Conservation (phyloP, 129 eudicot genomes). For the Ambrosia trifida region DNA sequence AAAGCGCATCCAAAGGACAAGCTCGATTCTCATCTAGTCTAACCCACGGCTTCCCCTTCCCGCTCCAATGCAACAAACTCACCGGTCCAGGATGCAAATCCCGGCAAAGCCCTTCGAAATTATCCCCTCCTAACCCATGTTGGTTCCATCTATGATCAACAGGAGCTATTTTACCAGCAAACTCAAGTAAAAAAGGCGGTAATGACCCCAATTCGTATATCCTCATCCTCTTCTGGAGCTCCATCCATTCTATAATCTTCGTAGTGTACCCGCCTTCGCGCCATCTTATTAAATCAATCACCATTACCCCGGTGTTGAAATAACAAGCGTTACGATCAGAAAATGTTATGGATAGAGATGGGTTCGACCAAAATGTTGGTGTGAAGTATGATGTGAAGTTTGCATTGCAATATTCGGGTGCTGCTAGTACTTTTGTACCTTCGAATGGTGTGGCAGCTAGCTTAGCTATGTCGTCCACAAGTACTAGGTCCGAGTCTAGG, state of each 20-base stretch:
- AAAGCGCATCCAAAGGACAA: slow-evolving; percentile 77
- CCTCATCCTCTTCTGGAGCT: slow-evolving; percentile 85
- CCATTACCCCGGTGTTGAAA: slow-evolving; percentile 94
- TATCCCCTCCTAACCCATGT: slow-evolving; percentile 93
- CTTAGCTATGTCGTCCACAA: slow-evolving; percentile 81
- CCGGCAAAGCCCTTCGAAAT: slow-evolving; percentile 75
- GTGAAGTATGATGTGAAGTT: slow-evolving; percentile 80
- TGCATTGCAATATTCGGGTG: slow-evolving; percentile 89
- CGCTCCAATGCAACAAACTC: slow-evolving; percentile 92
- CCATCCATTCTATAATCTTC: slow-evolving; percentile 89
- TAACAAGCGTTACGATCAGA: slow-evolving; percentile 68
- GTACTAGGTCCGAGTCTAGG: slow-evolving; percentile 82
- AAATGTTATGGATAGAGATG: slow-evolving; percentile 67
- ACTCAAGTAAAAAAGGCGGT: slow-evolving; percentile 79
- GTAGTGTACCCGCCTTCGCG: slow-evolving; percentile 59
- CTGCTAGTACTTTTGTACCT: slow-evolving; percentile 51
- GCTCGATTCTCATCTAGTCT: slow-evolving; percentile 67
- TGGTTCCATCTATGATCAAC: slow-evolving; percentile 94
- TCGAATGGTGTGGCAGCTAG: slow-evolving; percentile 64
- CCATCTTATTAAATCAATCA: slow-evolving; percentile 74
- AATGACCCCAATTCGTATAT: slow-evolving; percentile 81
- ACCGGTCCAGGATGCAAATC: slow-evolving; percentile 94
- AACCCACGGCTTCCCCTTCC: slow-evolving; percentile 96
- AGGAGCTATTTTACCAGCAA: slow-evolving; percentile 85
- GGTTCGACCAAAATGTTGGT: slow-evolving; percentile 90